A percentile compares a stretch with the other conserved stretches of the same genome.
Conservation (phyloP, 305 asterid genomes). For the Lippia alba region DNA sequence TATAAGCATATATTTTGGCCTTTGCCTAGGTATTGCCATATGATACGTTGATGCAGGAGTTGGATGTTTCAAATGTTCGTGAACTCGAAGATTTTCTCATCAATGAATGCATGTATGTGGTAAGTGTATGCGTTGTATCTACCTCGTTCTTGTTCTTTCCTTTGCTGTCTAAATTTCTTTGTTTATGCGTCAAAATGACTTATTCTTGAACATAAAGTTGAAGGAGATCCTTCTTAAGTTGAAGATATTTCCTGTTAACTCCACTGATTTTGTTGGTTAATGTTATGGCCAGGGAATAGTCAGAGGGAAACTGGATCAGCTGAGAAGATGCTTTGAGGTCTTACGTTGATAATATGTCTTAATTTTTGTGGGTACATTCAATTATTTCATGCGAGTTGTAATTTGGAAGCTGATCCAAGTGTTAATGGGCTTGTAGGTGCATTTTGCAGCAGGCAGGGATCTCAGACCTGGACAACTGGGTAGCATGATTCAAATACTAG, state of each 20-base stretch:
- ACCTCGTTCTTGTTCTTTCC: background rate
- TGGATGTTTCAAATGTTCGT: constrained; percentile 91
- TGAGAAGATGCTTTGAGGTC: constrained; percentile 95
- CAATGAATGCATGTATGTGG: constrained; percentile 95
- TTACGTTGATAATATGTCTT: constrained; percentile 31
- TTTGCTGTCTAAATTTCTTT: constrained; percentile 11
- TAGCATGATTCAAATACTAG: constrained; percentile 69
- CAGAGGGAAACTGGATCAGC: constrained; percentile 92
- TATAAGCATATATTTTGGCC: constrained; percentile 28
- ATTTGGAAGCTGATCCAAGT: constrained; percentile 26
- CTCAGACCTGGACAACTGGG: constrained; percentile 88
- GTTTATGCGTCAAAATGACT: constrained; percentile 20
- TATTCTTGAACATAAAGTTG: constrained; percentile 3
- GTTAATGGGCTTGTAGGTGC: constrained; percentile 65
- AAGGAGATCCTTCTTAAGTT: background rate
- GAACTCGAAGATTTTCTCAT: constrained; percentile 94
- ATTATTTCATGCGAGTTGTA: constrained; percentile 5
- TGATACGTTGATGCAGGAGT: constrained; percentile 77
- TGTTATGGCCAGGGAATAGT: constrained; percentile 74
- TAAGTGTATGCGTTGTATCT: constrained; percentile 47
- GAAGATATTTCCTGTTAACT: constrained; percentile 14
- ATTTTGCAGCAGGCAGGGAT: constrained; percentile 97
- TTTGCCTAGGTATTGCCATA: constrained; percentile 72
- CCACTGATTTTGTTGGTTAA: constrained; percentile 25
- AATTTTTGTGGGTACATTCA: constrained; percentile 16